Evolutionary conservation across 164 flowering plant genomes (phyloP).

Genomic region (Berberis vulgaris): DNA sequence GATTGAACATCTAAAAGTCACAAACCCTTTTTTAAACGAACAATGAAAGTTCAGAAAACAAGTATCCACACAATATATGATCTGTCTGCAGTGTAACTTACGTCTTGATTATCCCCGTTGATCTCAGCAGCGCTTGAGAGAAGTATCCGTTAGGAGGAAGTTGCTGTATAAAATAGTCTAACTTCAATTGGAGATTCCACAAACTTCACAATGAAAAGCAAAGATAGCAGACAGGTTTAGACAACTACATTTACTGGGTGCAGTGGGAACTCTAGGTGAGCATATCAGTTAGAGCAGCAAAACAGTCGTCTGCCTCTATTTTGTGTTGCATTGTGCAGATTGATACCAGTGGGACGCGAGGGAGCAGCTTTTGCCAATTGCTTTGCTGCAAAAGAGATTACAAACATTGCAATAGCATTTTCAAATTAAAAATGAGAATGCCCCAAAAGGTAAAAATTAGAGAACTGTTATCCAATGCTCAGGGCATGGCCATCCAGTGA

Average conservation of each 20-base stretch:
- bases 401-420: not conserved
- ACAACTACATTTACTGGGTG: conserved; percentile 6
- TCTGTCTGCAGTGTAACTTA: no score
- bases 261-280: conserved; percentile 7
- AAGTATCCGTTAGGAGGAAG: not conserved
- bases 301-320: conserved; percentile 36
- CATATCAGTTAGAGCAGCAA: conserved; percentile 53
- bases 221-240: not conserved
- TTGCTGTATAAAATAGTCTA: not conserved
- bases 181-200: not conserved
- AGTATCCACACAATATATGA: no score
- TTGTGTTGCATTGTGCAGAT: conserved; percentile 36
- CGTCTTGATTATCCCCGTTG: no score
- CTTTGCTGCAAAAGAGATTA: conserved; percentile 51
- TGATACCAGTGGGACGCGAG: conserved; percentile 44
- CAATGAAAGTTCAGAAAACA: no score
- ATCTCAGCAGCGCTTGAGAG: not conserved
- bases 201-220: not conserved
- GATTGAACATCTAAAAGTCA: no score
- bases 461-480: no score
- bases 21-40: no score
- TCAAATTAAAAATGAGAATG: no score
- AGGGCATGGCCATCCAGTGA: no score
- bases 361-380: conserved; percentile 45
- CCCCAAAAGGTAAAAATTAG: no score